Percentiles rank a stretch among this genome's conserved stretches.
phyloP scores from a whole-genome alignment of 202 grass and related monocot genomes.

The Panicum virgatum region DNA sequence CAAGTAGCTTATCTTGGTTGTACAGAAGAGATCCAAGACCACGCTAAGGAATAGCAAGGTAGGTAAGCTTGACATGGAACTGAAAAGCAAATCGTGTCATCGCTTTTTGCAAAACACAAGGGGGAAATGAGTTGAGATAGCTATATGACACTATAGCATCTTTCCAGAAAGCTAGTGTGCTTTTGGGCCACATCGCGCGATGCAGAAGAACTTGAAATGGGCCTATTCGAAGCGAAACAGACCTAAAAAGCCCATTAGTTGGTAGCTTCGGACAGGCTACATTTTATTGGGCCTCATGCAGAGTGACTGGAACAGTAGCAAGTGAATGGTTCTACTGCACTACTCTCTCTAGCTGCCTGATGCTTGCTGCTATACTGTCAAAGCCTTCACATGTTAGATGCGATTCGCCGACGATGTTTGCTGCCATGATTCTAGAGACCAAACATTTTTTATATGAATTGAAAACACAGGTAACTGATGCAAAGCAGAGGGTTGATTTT shows the following conservation, averaged over 20 bases:
- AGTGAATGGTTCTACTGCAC: neutral
- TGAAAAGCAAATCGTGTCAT: neutral
- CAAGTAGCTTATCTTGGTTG: neutral
- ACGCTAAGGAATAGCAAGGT: neutral
- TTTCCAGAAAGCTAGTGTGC: constrained; percentile 17
- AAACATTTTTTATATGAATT: neutral
- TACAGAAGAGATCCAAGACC: neutral
- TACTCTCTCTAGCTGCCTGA: neutral
- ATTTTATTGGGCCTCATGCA: neutral
- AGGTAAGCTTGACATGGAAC: neutral
- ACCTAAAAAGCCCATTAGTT: neutral
- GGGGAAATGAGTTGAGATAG: constrained; percentile 2
- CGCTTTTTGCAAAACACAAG: neutral
- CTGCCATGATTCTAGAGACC: too few relatives aligned
- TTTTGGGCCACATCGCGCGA: constrained; percentile 2
- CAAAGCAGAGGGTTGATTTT: neutral
- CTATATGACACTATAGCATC: neutral
- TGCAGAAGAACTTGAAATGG: constrained; percentile 3
- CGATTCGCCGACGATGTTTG: too few relatives aligned
- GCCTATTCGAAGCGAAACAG: neutral
- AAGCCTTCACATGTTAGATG: too few relatives aligned
- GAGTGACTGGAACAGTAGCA: neutral
- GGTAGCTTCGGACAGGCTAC: neutral
- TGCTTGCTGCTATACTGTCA: neutral
- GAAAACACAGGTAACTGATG: neutral